Evolutionary conservation across 1,284 basidiomycete genomes (phyloP).

Genomic region (Agaricales sp.): DNA sequence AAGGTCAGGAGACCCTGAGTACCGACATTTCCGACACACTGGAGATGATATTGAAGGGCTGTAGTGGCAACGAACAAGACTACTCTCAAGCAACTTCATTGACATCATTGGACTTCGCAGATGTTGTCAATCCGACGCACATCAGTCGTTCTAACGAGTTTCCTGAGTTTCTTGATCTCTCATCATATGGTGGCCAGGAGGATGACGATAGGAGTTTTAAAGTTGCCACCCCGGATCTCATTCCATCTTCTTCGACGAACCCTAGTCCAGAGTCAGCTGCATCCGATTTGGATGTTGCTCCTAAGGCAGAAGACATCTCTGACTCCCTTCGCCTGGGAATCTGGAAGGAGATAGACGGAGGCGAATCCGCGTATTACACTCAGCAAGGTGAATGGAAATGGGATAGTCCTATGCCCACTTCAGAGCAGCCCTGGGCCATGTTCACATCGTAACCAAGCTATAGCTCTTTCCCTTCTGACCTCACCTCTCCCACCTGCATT

Average conservation of each 20-base stretch:
- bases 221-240: constrained; percentile 59
- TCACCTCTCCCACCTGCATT: too few species aligned
- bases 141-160: constrained; percentile 34
- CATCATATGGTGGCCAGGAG: constrained; percentile 41
- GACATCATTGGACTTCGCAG: constrained; percentile 24
- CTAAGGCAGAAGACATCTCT: constrained; percentile 37
- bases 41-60: constrained; percentile 50
- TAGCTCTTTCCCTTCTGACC: too few species aligned
- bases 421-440: too few species aligned
- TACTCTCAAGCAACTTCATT: constrained; percentile 25
- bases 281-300: constrained; percentile 22
- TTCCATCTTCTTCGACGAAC: constrained; percentile 60
- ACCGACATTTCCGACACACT: constrained; percentile 50
- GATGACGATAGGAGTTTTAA: constrained; percentile 56
- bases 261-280: constrained; percentile 57
- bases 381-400: constrained; percentile 53
- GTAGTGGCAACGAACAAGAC: constrained; percentile 26
- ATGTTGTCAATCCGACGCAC: constrained; percentile 21
- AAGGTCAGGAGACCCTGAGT: constrained; percentile 32
- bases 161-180: constrained; percentile 58
- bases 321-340: constrained; percentile 49
- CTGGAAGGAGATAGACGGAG: constrained; percentile 65
- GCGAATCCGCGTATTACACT: constrained; percentile 62
- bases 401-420: constrained; percentile 51
- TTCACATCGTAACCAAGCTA: too few species aligned